Evolutionary conservation across 257 asterid genomes (phyloP), one percentile per base, ranked within the genome.

Genomic region (Nicotiana obtusifolia): DNA sequence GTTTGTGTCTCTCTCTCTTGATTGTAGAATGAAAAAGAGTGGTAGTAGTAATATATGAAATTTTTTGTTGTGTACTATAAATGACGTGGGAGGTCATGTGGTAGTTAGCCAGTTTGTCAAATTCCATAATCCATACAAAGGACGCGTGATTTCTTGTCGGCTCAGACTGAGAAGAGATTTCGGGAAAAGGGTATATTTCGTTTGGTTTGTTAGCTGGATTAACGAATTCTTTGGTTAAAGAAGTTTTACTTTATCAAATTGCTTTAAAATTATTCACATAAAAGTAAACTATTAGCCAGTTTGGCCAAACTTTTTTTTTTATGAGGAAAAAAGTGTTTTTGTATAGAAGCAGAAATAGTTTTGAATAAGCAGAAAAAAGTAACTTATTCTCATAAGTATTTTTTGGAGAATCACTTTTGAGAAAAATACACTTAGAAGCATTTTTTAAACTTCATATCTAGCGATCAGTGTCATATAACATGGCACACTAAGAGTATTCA

Each of bases 141-240:
- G 22, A 31, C 78, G 59, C 78, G 78, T 71, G 78, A 71, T 41
- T 71, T 71, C 78, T 71, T 71, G 78, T 71, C 78, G 78, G 78
- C 3, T 71, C 20, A 28, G 78, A 41, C 1, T 37, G 0, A 22
- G 5, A 41, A 19, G 1, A 31, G 20, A 69, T 20, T 31, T 11
- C 17, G 0, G 13, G 14, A 69, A 31, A 20, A 69, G 47, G 78
- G 59, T 69, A 69, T 71, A 71, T 71, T 41, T 71, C 20, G 28
- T 30, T 41, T n/a, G 7, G 77, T 69, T 20, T 20, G 26, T 33
- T 66, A 8, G 7, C 49, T 41, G 49, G 13, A 41, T 9, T 57
- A 9, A 19, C 20, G 26, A 57, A 19, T 56, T 19, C 6, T 56
- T 19, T 0, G 11, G 11, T 41, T 2, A 0, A 41, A 8, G 3